Conservation (phyloP, 2,329 filamentous ascomycete species). For the Pseudogymnoascus sp. region DNA sequence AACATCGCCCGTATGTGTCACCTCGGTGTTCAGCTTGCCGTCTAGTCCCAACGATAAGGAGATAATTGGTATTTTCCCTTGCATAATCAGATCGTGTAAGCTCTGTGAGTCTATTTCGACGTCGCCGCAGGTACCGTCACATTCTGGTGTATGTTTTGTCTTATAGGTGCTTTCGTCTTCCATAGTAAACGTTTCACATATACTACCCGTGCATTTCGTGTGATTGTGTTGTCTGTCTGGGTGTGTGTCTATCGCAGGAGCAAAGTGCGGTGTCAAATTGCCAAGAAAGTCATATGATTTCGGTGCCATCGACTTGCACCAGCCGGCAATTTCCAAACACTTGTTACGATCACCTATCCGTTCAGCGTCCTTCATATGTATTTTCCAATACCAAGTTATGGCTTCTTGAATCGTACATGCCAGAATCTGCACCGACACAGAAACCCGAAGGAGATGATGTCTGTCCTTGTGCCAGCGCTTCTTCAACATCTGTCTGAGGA, state of each 20-base stretch:
- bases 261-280: not conserved
- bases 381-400: not conserved
- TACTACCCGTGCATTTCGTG: not conserved
- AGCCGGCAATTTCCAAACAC: not conserved
- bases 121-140: not conserved
- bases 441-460: not conserved
- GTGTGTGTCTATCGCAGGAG: not conserved
- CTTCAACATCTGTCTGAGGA: not conserved
- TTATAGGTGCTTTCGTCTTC: constrained; percentile 1
- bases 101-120: not conserved
- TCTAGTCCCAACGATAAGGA: not conserved
- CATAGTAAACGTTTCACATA: not conserved
- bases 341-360: not conserved
- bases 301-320: not conserved
- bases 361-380: not conserved
- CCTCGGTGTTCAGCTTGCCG: not conserved
- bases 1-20: not conserved
- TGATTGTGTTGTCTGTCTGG: not conserved
- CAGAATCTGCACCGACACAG: not conserved
- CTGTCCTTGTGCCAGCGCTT: not conserved
- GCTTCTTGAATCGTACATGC: constrained; percentile 2
- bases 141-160: constrained; percentile 1
- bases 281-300: not conserved
- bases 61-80: constrained; percentile 1
- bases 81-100: not conserved